These are phyloP conservation scores for Ministeria vibrans DNA, from an alignment of 78 protist genomes.

Conservation along the genomic window DNA sequence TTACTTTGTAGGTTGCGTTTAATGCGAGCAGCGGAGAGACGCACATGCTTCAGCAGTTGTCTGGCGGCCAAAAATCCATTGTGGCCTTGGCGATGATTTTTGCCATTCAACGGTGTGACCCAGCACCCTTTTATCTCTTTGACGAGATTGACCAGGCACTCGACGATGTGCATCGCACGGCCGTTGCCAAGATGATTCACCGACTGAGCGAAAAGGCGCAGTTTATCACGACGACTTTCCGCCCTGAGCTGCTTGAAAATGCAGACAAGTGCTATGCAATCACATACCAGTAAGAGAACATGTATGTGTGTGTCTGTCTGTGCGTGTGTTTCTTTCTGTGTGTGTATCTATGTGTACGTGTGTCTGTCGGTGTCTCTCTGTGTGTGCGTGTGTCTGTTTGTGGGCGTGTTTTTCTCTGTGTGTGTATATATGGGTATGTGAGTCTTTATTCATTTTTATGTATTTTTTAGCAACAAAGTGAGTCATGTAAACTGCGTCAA, in stretches of 20 bases:
- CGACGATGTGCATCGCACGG: slow-evolving; percentile 76
- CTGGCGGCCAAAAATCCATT: slow-evolving; percentile 95
- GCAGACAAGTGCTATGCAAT: slow-evolving; percentile 61
- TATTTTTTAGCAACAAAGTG: no score
- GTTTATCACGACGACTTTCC: slow-evolving; percentile 74
- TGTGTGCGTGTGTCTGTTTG: no score
- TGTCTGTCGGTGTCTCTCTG: no score
- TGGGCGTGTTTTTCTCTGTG: no score
- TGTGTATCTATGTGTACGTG: no score
- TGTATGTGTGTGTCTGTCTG: no score
- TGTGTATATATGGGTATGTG: no score
- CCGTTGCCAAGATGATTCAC: slow-evolving; percentile 59
- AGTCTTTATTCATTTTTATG: no score
- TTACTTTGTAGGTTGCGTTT: slow-evolving; percentile 20
- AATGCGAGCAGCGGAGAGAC: slow-evolving; percentile 19
- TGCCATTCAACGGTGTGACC: slow-evolving; percentile 96
- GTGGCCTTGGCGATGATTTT: slow-evolving; percentile 96
- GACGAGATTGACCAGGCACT: slow-evolving; percentile 98
- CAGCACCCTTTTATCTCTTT: slow-evolving; percentile 97
- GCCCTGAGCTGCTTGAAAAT: slow-evolving; percentile 49
- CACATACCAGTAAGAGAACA: no score
- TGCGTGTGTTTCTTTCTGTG: no score
- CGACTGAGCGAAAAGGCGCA: slow-evolving; percentile 31
- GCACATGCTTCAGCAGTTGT: slow-evolving; percentile 43
- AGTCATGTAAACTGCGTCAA: no score